Evolutionary conservation across 306 rosid genomes (phyloP).

Genomic region (Inga leiocalycina): DNA sequence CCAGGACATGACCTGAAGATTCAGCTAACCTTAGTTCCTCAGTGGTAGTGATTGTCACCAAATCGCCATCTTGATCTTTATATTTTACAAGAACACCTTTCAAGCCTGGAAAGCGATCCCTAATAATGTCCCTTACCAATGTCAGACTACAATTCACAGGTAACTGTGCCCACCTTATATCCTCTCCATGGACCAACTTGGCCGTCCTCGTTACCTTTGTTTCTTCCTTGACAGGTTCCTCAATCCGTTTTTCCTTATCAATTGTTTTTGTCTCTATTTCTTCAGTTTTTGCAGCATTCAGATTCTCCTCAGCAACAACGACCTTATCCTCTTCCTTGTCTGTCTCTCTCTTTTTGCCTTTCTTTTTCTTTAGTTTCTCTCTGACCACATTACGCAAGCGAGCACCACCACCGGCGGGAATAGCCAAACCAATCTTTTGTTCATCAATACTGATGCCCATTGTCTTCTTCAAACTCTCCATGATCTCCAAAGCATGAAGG

Average conservation of each 20-base stretch:
- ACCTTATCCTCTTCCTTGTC: constrained; percentile 54
- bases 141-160: constrained; percentile 74
- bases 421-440: constrained; percentile 57
- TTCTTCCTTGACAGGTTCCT: constrained; percentile 46
- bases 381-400: constrained; percentile 60
- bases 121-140: constrained; percentile 63
- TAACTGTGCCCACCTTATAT: constrained; percentile 82
- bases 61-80: constrained; percentile 86
- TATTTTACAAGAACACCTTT: constrained; percentile 86
- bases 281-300: neutral
- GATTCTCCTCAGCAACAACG: constrained; percentile 53
- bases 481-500: constrained; percentile 63
- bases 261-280: constrained; percentile 8
- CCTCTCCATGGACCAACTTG: constrained; percentile 87
- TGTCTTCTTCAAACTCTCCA: constrained; percentile 56
- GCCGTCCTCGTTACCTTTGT: constrained; percentile 64
- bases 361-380: constrained; percentile 72
- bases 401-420: constrained; percentile 3
- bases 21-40: constrained; percentile 76
- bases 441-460: constrained; percentile 68
- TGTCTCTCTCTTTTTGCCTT: constrained; percentile 39
- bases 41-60: constrained; percentile 78
- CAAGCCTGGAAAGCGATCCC: constrained; percentile 72
- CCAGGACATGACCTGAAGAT: constrained; percentile 52
- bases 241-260: constrained; percentile 40